Evolutionary conservation across 257 asterid genomes (phyloP), one percentile per base, ranked within the genome.

Genomic region (Apocynum venetum): DNA sequence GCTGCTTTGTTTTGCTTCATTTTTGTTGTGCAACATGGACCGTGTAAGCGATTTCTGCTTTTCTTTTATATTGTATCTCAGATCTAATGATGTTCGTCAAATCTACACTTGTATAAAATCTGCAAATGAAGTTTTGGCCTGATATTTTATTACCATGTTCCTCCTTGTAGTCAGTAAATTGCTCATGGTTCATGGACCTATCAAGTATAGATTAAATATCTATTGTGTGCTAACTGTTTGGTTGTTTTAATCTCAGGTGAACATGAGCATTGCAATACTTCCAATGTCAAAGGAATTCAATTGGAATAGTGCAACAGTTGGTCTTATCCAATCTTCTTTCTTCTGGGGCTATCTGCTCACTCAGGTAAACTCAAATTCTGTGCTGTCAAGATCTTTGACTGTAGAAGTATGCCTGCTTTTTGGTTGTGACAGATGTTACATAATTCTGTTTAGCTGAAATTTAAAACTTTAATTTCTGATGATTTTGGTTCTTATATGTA

Each of bases 261-360:
- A 96, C 83, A 93, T 93, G 99, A 96, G 99, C 86, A 91, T 96
- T 81, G 99, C 99, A 44, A 93, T 96, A 84, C 97, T 96, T 81
- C 98, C 98, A 8, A 93, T 96, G 99, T 91, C 99, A 49, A 92
- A 96, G 92, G 97, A 96, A 82, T 96, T 86, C 88, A 91, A 92
- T 80, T 96, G 99, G 99, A 91, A 89, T 84, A 96, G 93, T 81
- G 91, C 99, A 51, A 95, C 99, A 20, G 99, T 96, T 84, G 99
- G 99, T 69, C 90, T 96, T 60, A 96, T 93, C 79, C 99, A 96
- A 83, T 96, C 99, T 49, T 96, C 98, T 67, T 96, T 95, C 87
- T 96, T 96, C 93, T 96, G 99, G 99, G 99, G 99, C 80, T 96
- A 96, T 84, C 89, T 96, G 81, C 93, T 96, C 72, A 96, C 99